Base-by-base conservation (phyloP, 306 rosid species). In the Prunus padus region DNA sequence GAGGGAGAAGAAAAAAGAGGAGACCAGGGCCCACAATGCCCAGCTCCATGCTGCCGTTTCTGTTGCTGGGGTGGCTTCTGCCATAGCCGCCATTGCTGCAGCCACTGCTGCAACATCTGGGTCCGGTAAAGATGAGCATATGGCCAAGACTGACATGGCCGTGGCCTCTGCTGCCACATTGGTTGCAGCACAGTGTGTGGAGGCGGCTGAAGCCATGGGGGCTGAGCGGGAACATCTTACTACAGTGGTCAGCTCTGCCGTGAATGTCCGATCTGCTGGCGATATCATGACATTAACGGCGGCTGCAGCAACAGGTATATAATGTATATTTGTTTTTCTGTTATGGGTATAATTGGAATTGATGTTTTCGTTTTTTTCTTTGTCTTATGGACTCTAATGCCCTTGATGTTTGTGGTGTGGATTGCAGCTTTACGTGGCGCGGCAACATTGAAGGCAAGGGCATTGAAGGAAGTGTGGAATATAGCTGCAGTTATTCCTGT, bases 151-250 rank as follows among this genome's bases (percentile, higher is more conserved):
- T 0, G 93, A 96, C 74, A 83, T 88, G 81, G 99, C 99, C 0
- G 91, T 96, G 62, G 99, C 98, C 1, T 92, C 99, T 6, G 99
- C 99, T 0, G 98, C 99, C 0, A 96, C 98, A 0, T 55, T 96
- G 45, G 98, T 96, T 1, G 99, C 99, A 0, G 96, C 99, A 4
- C 99, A 96, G 65, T 96, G 99, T 13, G 98, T 92, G 1, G 99
- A 96, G 84, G 92, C 91, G 0, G 99, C 99, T 0, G 99, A 96
- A 78, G 93, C 93, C 0, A 49, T 96, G 87, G 99, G 99, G 0
- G 99, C 97, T 0, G 98, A 96, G 56, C 88, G 97, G 0, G 98
- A 96, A 4, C 96, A 96, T 72, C 97, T 92, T 0, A 85, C 97
- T 0, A 65, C 96, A 2, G 96, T 92, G 18, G 89, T 96, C 11